Percentiles rank a stretch among this genome's conserved stretches.
Conservation (phyloP, 2,329 filamentous ascomycete genomes). For the Elsinoe perseae region DNA sequence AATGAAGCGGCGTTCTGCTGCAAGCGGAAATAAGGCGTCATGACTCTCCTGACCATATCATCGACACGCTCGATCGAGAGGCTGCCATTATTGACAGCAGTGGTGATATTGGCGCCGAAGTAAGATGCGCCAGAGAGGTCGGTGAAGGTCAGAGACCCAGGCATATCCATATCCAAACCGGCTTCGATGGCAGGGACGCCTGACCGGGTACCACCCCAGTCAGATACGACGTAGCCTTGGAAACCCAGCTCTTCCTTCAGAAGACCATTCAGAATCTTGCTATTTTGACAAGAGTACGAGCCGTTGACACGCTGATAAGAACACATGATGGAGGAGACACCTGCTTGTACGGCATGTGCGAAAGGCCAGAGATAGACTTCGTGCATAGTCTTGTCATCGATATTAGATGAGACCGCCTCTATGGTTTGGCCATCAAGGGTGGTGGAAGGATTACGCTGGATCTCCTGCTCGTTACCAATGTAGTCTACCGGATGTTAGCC, state of each 20-base stretch:
- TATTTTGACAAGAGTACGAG: slow-evolving; percentile 61
- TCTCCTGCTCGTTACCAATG: slow-evolving; percentile 47
- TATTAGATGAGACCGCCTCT: slow-evolving; percentile 27
- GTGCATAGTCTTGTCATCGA: slow-evolving; percentile 56
- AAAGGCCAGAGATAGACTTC: slow-evolving; percentile 80
- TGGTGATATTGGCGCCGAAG: slow-evolving; percentile 33
- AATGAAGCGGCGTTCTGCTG: slow-evolving; percentile 35
- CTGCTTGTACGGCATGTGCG: slow-evolving; percentile 58
- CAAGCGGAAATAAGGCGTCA: slow-evolving; percentile 41
- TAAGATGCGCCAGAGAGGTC: slow-evolving; percentile 21
- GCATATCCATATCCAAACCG: slow-evolving; percentile 45
- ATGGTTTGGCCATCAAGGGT: slow-evolving; percentile 27
- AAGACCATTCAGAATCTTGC: slow-evolving; percentile 68
- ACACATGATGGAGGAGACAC: slow-evolving; percentile 75
- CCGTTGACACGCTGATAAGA: slow-evolving; percentile 53
- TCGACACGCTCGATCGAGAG: slow-evolving; percentile 35
- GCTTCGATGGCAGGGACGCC: slow-evolving; percentile 39
- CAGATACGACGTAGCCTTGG: slow-evolving; percentile 68
- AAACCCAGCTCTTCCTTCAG: slow-evolving; percentile 80
- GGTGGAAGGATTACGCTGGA: slow-evolving; percentile 31
- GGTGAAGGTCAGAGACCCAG: slow-evolving; percentile 26
- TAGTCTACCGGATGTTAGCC: slow-evolving; percentile 32
- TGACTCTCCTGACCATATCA: slow-evolving; percentile 41
- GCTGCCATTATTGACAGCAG: slow-evolving; percentile 35
- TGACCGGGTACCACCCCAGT: slow-evolving; percentile 48